phyloP scores from a whole-genome alignment of 306 rosid species.

The Sicyos edulis region DNA sequence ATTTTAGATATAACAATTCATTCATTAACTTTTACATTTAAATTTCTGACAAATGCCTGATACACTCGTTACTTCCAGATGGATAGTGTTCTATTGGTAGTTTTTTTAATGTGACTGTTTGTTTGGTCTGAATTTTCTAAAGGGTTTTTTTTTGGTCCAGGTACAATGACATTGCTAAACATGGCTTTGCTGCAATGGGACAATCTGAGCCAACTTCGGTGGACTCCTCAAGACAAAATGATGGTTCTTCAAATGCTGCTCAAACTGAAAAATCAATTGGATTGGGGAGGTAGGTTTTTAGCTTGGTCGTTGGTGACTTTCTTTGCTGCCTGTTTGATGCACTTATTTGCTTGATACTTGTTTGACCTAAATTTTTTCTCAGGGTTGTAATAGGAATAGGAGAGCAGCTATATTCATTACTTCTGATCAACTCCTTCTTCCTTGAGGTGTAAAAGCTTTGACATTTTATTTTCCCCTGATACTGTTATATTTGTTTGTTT shows the following conservation, averaged over 20 bases:
- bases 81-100: not conserved
- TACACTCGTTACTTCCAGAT: not conserved
- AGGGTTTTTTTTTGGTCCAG: constrained; percentile 33
- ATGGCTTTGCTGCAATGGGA: constrained; percentile 82
- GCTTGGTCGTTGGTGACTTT: constrained; percentile 18
- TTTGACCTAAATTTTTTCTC: constrained; percentile 18
- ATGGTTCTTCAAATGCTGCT: constrained; percentile 29
- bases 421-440: constrained; percentile 71
- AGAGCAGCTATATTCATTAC: constrained; percentile 68
- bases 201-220: constrained; percentile 36
- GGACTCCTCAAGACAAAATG: constrained; percentile 38
- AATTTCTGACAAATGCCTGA: not conserved
- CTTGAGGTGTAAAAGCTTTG: constrained; percentile 51
- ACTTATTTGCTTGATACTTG: not conserved
- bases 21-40: not conserved
- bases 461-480: not conserved
- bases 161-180: constrained; percentile 92
- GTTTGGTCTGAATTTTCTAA: constrained; percentile 13
- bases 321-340: not conserved
- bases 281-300: constrained; percentile 60
- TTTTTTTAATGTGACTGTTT: not conserved
- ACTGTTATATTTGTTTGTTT: not conserved
- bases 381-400: constrained; percentile 80
- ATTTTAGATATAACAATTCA: not conserved
- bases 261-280: constrained; percentile 49